These are phyloP conservation scores for Magnaporthales sp. DNA, from an alignment of 2,329 filamentous ascomycete species.

Conservation along the genomic window DNA sequence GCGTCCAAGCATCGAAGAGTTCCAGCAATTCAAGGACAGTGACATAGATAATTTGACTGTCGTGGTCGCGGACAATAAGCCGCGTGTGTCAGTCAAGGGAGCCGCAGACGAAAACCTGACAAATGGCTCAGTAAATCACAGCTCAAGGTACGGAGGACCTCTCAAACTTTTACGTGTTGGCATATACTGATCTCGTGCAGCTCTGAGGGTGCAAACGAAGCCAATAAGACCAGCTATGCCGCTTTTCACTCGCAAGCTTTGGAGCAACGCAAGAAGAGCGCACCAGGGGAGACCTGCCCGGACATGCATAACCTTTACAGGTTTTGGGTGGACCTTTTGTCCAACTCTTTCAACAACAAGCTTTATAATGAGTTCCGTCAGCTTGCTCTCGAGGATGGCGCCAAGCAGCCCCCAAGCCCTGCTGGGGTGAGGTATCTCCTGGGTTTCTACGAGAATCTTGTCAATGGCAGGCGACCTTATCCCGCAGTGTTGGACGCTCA, in stretches of 20 bases:
- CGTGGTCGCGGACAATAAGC: not conserved
- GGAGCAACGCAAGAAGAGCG: conserved; percentile 23
- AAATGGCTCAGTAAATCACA: not conserved
- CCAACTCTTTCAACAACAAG: conserved; percentile 62
- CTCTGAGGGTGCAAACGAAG: conserved; percentile 5
- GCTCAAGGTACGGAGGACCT: not conserved
- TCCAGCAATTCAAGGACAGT: conserved; percentile 21
- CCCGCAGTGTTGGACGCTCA: conserved; percentile 20
- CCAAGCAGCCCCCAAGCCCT: conserved; percentile 32
- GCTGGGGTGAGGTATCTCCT: conserved; percentile 54
- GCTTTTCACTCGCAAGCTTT: conserved; percentile 31
- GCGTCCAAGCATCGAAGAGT: conserved; percentile 18
- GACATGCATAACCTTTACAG: conserved; percentile 62
- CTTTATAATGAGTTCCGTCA: conserved; percentile 71
- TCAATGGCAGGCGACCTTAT: conserved; percentile 15
- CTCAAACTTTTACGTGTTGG: not conserved
- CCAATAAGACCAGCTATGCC: conserved; percentile 15
- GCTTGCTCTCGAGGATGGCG: conserved; percentile 56
- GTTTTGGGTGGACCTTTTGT: conserved; percentile 67
- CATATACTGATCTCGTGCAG: conserved; percentile 7
- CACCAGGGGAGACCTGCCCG: conserved; percentile 31
- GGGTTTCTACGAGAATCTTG: conserved; percentile 46
- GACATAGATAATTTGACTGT: conserved; percentile 5
- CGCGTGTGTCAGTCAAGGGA: not conserved
- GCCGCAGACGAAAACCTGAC: not conserved